Evolutionary conservation across 768 basidiomycete genomes (phyloP).

Genomic region (Rickenella mellea): DNA sequence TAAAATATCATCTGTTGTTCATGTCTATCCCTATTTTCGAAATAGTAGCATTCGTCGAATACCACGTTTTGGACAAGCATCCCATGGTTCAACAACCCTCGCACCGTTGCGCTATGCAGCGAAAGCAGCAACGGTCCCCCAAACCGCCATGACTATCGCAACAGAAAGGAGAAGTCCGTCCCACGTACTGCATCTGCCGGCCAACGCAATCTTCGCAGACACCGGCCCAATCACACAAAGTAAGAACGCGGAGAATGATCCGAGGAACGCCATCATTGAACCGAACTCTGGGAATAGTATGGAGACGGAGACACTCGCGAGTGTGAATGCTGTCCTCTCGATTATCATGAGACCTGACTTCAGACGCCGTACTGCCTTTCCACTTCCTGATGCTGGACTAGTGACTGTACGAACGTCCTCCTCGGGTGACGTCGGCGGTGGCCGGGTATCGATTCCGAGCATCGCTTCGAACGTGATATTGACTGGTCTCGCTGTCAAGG

Average conservation of each 20-base stretch:
- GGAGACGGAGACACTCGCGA: slow-evolving; percentile 56
- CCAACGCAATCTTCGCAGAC: slow-evolving; percentile 54
- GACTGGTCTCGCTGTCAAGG: slow-evolving; percentile 75
- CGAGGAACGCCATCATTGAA: slow-evolving; percentile 81
- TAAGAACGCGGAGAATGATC: slow-evolving; percentile 72
- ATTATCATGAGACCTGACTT: slow-evolving; percentile 35
- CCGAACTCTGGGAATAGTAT: slow-evolving; percentile 75
- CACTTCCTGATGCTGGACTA: slow-evolving; percentile 4
- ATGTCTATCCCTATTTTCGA: slow-evolving; percentile 4
- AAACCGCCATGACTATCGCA: slow-evolving; percentile 58
- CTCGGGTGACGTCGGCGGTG: slow-evolving; percentile 12
- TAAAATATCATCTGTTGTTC: slow-evolving; percentile 11
- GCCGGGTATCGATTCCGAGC: slow-evolving; percentile 51
- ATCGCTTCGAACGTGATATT: slow-evolving; percentile 76
- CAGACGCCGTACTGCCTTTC: slow-evolving; percentile 12
- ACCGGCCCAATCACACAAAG: slow-evolving; percentile 75
- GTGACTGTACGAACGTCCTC: slow-evolving; percentile 16
- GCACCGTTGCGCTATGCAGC: slow-evolving; percentile 18
- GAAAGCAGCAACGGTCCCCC: slow-evolving; percentile 70
- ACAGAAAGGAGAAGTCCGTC: slow-evolving; percentile 47
- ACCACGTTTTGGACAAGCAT: no score
- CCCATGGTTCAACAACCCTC: no score
- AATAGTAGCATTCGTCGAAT: slow-evolving; percentile 2
- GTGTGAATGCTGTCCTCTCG: slow-evolving; percentile 50
- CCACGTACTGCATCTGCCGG: slow-evolving; percentile 33